Conservation (phyloP, 2,329 filamentous ascomycete species). For the Hypoxylon sp. region DNA sequence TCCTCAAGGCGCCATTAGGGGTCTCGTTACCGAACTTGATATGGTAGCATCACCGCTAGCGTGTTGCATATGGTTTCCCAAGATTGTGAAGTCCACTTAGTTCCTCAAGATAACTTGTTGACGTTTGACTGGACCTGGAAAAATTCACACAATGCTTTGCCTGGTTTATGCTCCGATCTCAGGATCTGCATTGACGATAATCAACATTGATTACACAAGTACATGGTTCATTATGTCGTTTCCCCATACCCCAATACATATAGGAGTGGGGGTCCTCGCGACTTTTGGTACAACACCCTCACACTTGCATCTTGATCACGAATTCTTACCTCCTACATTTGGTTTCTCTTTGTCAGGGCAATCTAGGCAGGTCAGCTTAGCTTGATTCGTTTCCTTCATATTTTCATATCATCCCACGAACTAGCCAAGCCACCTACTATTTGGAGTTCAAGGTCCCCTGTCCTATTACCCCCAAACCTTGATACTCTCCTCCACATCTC, state of each 20-base stretch:
- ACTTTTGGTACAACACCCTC: conserved; percentile 24
- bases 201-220: conserved; percentile 34
- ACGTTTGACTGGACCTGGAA: conserved; percentile 55
- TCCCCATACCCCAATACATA: conserved; percentile 41
- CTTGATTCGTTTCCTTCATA: conserved; percentile 17
- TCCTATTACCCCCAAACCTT: conserved; percentile 29
- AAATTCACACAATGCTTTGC: conserved; percentile 38
- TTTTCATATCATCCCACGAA: conserved; percentile 34
- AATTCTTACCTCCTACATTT: conserved; percentile 26
- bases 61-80: conserved; percentile 55
- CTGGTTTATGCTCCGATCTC: conserved; percentile 39
- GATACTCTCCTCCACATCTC: conserved; percentile 23
- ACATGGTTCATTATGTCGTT: conserved; percentile 28
- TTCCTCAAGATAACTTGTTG: conserved; percentile 55
- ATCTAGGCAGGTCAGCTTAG: conserved; percentile 23
- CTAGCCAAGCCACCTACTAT: conserved; percentile 8
- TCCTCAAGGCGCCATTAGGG: conserved; percentile 39
- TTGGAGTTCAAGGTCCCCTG: conserved; percentile 22
- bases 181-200: conserved; percentile 32
- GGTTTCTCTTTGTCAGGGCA: conserved; percentile 28
- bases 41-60: conserved; percentile 52
- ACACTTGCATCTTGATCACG: conserved; percentile 23
- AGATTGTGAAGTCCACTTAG: conserved; percentile 52
- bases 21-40: conserved; percentile 49
- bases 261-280: conserved; percentile 44